These are phyloP conservation scores for Hortaea sp. DNA, from an alignment of 2,329 filamentous ascomycete species.

Conservation along the genomic window DNA sequence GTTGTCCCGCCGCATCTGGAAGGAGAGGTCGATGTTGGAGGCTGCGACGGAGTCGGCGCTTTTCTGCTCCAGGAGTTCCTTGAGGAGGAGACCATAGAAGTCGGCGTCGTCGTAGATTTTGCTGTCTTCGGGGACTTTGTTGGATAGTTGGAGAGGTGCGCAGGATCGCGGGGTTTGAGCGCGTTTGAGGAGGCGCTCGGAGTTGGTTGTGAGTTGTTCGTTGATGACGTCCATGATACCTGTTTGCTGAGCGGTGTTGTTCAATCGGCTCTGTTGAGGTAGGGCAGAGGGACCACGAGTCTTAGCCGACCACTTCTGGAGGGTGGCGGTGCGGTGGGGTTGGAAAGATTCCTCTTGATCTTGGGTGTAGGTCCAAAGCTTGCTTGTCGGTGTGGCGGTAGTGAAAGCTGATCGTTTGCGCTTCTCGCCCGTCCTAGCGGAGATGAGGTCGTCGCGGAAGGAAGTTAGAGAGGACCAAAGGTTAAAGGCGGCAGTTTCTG, in stretches of 20 bases:
- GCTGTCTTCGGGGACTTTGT: constrained; percentile 42
- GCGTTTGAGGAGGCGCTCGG: constrained; percentile 58
- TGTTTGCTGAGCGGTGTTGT: constrained; percentile 49
- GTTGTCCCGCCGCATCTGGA: constrained; percentile 53
- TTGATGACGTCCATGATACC: constrained; percentile 58
- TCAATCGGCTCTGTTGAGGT: constrained; percentile 49
- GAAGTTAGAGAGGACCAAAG: constrained; percentile 73
- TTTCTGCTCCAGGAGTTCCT: constrained; percentile 85
- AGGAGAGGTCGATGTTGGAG: constrained; percentile 27
- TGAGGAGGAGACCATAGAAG: constrained; percentile 87
- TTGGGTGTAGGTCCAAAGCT: constrained; percentile 65
- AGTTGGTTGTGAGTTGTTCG: constrained; percentile 51
- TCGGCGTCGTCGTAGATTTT: constrained; percentile 84
- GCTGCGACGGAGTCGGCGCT: constrained; percentile 43
- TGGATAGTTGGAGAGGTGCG: constrained; percentile 53
- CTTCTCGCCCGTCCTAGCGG: constrained; percentile 49
- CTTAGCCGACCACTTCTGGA: constrained; percentile 88
- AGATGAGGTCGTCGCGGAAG: constrained; percentile 52
- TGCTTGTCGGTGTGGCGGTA: constrained; percentile 47
- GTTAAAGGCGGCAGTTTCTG: constrained; percentile 74
- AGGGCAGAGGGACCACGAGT: constrained; percentile 53
- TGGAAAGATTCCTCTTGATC: constrained; percentile 51
- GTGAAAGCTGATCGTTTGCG: constrained; percentile 44
- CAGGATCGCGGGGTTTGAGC: constrained; percentile 66
- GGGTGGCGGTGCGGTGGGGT: constrained; percentile 55